Base-by-base conservation (phyloP, 2,329 filamentous ascomycete species). In the Claviceps cyperi region DNA sequence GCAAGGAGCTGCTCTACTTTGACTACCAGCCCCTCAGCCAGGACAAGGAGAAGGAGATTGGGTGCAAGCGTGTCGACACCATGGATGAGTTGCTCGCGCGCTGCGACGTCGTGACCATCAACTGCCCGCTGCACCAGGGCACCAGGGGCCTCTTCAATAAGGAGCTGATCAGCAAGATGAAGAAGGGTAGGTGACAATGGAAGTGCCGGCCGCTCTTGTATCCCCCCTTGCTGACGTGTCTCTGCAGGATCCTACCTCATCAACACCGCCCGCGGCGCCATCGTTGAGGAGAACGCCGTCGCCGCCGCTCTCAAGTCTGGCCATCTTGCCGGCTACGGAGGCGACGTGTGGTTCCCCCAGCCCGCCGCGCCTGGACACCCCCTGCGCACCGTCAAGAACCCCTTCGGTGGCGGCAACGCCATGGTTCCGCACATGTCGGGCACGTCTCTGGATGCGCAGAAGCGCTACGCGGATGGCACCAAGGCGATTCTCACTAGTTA, bases 401-500 rank as follows among this genome's bases (percentile, higher is more conserved):
- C 86, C 66, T 95, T 87, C 77, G 91, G 90, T 60, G 92, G 91
- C 64, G 92, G 92, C 66, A 97, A 97, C 73, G 92, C 90, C 72
- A 98, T 92, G 86, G 90, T 96, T 53, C 88, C 92, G 51, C 92
- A 97, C 81, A 95, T 97, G 88, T 95, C 89, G 13, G 92, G 92
- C 66, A 97, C 91, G 52, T 95, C 90, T n/a, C 84, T 98, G 65
- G 92, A 98, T 66, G 92, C 92, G 52, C 92, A 98, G 78, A 83
- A 87, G 73, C 81, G 89, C 58, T 95, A 95, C 66, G 87, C 89
- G 62, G 75, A 83, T 56, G 89, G 89, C 61, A 85, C 81, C 69
- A 95, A 96, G 84, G 70, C 76, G 58, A 97, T 98, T 65, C 76
- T 98, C 53, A 77, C 91, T 57, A 89, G 83, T 70, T 98, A 97